Conservation (phyloP, 2,329 filamentous ascomycete genomes). For the Aspergillus sp. region DNA sequence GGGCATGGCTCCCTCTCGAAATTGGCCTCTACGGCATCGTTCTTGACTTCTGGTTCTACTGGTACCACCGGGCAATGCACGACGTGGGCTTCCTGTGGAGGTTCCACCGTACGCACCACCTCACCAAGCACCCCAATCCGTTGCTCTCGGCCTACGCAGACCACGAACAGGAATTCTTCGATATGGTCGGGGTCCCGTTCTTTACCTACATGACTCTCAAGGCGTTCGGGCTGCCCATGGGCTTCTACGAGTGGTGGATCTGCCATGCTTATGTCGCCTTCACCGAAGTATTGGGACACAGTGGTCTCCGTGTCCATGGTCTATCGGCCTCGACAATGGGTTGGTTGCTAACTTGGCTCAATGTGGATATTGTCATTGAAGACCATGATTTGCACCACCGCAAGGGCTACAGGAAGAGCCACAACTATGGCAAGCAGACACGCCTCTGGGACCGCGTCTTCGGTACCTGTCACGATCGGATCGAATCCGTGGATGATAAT, state of each 20-base stretch:
- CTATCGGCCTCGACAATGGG: slow-evolving; percentile 8
- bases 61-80: slow-evolving; percentile 18
- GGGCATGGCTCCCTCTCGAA: slow-evolving; percentile 16
- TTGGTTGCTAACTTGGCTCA: slow-evolving; percentile 11
- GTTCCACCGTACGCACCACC: slow-evolving; percentile 16
- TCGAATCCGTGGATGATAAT: slow-evolving; percentile 13
- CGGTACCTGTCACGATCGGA: slow-evolving; percentile 14
- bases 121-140: slow-evolving; percentile 18
- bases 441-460: slow-evolving; percentile 21
- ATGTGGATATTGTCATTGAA: slow-evolving; percentile 19
- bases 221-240: slow-evolving; percentile 15
- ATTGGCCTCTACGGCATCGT: slow-evolving; percentile 16
- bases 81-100: slow-evolving; percentile 16
- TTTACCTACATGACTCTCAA: slow-evolving; percentile 14
- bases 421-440: slow-evolving; percentile 21
- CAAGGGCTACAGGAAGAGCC: slow-evolving; percentile 18
- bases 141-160: slow-evolving; percentile 17
- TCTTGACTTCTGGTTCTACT: slow-evolving; percentile 22
- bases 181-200: slow-evolving; percentile 14
- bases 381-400: slow-evolving; percentile 20
- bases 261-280: slow-evolving; percentile 18
- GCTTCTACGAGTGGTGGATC: slow-evolving; percentile 22
- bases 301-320: slow-evolving; percentile 16
- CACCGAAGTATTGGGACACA: slow-evolving; percentile 17
- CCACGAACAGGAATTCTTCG: slow-evolving; percentile 19